Percentiles rank a stretch among this genome's conserved stretches.
Evolutionary conservation across 2,329 filamentous ascomycete species (phyloP).

Genomic region (Dryadomyces quercivorus): DNA sequence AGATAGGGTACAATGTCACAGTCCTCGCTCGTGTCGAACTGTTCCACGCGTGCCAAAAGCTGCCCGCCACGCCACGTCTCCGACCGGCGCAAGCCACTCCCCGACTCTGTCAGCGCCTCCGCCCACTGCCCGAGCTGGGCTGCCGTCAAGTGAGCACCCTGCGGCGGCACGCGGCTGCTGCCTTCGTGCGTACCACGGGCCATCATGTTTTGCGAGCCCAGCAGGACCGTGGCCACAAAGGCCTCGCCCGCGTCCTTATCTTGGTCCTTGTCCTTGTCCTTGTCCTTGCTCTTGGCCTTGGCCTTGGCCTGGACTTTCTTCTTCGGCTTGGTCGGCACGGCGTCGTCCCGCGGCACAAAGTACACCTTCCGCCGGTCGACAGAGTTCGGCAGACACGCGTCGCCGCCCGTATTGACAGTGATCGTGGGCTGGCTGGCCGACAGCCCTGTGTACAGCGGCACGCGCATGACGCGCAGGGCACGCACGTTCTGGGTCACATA

Average conservation of each 20-base stretch:
- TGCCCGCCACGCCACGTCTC: slow-evolving; percentile 1
- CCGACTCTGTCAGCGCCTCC: background rate
- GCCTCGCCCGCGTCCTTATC: background rate
- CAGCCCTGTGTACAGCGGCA: background rate
- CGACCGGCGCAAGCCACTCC: background rate
- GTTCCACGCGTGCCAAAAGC: background rate
- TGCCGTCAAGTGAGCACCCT: background rate
- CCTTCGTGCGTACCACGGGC: background rate
- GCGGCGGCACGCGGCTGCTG: background rate
- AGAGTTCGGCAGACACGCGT: slow-evolving; percentile 1
- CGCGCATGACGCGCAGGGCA: background rate
- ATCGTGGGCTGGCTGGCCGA: background rate
- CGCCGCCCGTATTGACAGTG: background rate
- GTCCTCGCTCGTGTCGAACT: slow-evolving; percentile 1
- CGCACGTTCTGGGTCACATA: slow-evolving; percentile 1
- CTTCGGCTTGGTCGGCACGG: background rate
- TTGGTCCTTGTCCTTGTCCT: background rate
- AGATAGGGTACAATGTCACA: background rate
- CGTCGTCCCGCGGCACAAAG: background rate
- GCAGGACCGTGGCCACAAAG: background rate
- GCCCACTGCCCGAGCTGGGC: background rate
- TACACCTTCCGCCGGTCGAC: background rate
- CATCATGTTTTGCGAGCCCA: background rate
- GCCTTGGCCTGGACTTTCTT: background rate
- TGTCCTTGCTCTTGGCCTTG: no score